Conservation (phyloP, 2,329 filamentous ascomycete species). For the Colletotrichum sp. region DNA sequence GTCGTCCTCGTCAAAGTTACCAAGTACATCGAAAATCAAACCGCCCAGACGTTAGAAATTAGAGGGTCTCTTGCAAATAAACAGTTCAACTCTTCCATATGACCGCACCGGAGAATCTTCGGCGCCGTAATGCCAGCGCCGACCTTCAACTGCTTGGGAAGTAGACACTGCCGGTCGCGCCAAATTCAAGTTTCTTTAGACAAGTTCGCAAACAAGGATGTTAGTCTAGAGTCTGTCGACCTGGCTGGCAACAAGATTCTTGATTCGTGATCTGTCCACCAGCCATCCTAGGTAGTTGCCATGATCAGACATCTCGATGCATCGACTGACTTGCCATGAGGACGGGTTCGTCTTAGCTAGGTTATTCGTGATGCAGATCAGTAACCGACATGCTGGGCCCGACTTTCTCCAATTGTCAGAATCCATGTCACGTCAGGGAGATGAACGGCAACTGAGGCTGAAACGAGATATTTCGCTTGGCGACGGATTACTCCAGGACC, state of each 20-base stretch:
- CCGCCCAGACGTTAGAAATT: no score
- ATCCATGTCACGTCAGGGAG: neutral
- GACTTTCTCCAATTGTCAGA: rapidly evolving
- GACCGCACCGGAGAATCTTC: no score
- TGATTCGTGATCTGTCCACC: neutral
- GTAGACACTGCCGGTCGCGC: no score
- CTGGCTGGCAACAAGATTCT: neutral
- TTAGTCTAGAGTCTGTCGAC: rapidly evolving
- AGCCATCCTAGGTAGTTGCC: neutral
- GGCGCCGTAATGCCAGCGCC: no score
- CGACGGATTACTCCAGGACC: neutral
- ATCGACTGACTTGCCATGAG: neutral
- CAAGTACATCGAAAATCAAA: no score
- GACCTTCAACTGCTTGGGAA: no score
- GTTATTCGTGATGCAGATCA: neutral
- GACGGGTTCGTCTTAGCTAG: neutral
- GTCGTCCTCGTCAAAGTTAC: no score
- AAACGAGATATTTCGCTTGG: neutral
- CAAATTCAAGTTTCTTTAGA: no score
- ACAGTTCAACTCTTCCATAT: no score
- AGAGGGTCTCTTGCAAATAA: no score
- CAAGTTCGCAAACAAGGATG: neutral
- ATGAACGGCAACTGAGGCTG: neutral
- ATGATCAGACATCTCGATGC: rapidly evolving
- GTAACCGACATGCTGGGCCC: rapidly evolving